Evolutionary conservation across 441 rosid genomes (phyloP), one percentile per base, ranked within the genome.

Genomic region (Erysimum cheiri): DNA sequence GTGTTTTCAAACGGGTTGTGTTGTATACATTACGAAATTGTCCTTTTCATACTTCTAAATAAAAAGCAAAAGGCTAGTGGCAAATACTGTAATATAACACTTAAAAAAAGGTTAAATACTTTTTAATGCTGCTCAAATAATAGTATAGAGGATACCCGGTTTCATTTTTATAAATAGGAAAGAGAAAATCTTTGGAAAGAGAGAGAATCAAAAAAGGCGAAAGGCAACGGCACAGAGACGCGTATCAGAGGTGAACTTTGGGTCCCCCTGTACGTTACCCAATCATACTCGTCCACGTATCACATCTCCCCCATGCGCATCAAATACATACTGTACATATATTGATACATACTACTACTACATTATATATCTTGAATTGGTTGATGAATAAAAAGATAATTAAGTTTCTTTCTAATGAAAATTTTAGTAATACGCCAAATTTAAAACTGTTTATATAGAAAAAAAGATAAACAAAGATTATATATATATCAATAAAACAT

Each of bases 191-290:
- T 67, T 58, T 41, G 14, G 26, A 40, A 17, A 26, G 32, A 65
- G 8, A 59, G 29, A 58, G 72, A 74, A 74, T 74, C 68, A 36
- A 67, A 56, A 28, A 73, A 73, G 68, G 13, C 24, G 8, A 67
- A 67, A 66, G 53, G 64, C 14, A 0, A 57, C 37, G 40, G 47
- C 55, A 65, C 53, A 65, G 60, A 40, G 64, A 47, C 40, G 69
- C 67, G 52, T 57, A 67, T 13, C 19, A 26, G 40, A 65, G 53
- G 3, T 24, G 26, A 46, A 33, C 59, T 48, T 60, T 39, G 55
- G 75, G 60, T 31, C 60, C 71, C 54, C 14, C 22, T 60, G 11
- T 72, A n/a, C 5, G 1, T 3, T 9, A 31, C 4, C 64, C 67
- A 36, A 17, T 65, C 26, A 19, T 1, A 57, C 22, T 15, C 11